Evolutionary conservation across 192 early-diverging fungal genomes (phyloP), one percentile per base, ranked within the genome.

Genomic region (Backusella liffmaniae): DNA sequence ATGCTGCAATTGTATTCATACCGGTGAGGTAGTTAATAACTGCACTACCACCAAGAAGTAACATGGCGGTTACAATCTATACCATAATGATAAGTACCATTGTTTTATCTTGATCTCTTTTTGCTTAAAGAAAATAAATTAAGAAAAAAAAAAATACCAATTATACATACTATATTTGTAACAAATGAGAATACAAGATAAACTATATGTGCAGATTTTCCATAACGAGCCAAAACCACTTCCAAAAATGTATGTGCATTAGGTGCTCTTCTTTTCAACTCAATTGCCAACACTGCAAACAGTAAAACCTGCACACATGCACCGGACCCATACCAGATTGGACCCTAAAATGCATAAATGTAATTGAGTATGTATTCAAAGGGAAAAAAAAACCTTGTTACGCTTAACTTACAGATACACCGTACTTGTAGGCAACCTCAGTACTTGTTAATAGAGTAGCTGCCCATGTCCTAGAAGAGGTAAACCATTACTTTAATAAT

Each of bases 201-300:
- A 0, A 91, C 82, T 37, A 86, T 76, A 72, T 92, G 91, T 29
- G 91, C 81, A 1, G 79, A 66, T 66, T 79, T 90, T 29, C 91
- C 91, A 70, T 93, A 93, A 30, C 91, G 87, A 32, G 81, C 88
- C 36, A 82, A 81, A 44, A 93, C 84, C 67, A 93, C 91, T 75
- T 93, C 91, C 2, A 93, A 72, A 67, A 94, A 92, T 5, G 91
- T 93, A 72, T 93, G 92, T 13, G 90, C 90, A 70, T 93, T 92
- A 4, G 91, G 92, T 51, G 91, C 92, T 67, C 87, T 85, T 72
- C 90, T 85, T 74, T 93, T 93, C 7, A 93, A 68, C 66, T 92
- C 90, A 67, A 93, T 92, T n/a, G 91, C 91, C 59, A 93, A 80
- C 15, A 93, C 87, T 21, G 91, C 90, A 53, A 93, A 93, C 34